These are phyloP conservation scores for Acacia confusa DNA, from an alignment of 306 rosid species.

Conservation along the genomic window DNA sequence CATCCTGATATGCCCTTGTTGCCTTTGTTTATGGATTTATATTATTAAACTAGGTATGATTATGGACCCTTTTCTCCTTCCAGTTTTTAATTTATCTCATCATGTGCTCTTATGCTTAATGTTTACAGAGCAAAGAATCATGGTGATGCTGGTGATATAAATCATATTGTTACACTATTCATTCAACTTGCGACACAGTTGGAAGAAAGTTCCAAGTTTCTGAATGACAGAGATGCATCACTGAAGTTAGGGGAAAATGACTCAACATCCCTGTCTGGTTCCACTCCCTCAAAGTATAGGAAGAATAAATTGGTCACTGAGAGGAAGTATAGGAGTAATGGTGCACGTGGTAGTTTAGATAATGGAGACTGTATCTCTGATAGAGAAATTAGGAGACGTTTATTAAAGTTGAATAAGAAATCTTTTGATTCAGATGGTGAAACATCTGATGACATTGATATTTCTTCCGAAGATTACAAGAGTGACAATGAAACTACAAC, in stretches of 20 bases:
- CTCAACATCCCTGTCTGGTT: constrained; percentile 38
- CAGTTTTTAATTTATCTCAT: background rate
- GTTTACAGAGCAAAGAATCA: constrained; percentile 73
- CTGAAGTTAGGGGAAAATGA: constrained; percentile 68
- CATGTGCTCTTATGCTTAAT: constrained; percentile 24
- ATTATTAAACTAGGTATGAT: constrained; percentile 15
- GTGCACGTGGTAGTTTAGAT: constrained; percentile 60
- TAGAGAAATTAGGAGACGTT: constrained; percentile 79
- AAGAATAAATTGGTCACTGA: constrained; percentile 66
- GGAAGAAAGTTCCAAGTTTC: constrained; percentile 65
- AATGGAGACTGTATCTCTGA: constrained; percentile 77
- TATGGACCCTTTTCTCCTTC: constrained; percentile 1
- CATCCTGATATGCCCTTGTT: constrained; percentile 16
- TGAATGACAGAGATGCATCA: constrained; percentile 57
- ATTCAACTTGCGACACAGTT: constrained; percentile 75
- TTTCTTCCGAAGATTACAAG: constrained; percentile 77
- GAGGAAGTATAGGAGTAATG: constrained; percentile 81
- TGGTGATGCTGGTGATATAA: constrained; percentile 77
- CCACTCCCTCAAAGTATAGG: constrained; percentile 64
- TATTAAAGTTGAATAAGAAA: constrained; percentile 78
- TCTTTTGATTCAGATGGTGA: constrained; percentile 82
- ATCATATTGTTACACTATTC: constrained; percentile 65
- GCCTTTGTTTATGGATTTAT: constrained; percentile 18
- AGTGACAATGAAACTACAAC: constrained; percentile 68
- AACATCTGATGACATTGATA: constrained; percentile 80